Evolutionary conservation across 768 basidiomycete genomes (phyloP), one percentile per base, ranked within the genome.

Genomic region (Xerocomus spinulosus): DNA sequence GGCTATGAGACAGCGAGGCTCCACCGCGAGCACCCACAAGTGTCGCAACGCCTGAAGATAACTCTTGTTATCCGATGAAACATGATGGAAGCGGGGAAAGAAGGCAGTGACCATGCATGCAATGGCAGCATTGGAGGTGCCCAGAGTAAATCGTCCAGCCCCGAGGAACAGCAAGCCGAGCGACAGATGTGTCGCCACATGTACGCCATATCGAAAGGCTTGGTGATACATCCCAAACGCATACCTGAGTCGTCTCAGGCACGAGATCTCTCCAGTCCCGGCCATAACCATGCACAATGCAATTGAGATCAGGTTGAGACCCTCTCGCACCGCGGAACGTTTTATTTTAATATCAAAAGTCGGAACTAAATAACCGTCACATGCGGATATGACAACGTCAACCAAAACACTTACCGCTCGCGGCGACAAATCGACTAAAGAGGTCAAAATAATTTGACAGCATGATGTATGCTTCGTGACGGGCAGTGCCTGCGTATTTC

Each of bases 211-310:
- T 54, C 85, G 81, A 73, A 84, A 81, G 14, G 75, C 74, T 37
- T 80, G 80, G 53, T 80, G 78, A 59, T 85, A 83, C 77, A 92
- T 85, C 21, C 93, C 95, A 60, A 92, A 97, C 8, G 88, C 83
- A 64, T 90, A 87, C 17, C 96, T 80, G 12, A 98, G 75, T 18
- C 93, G 79, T 17, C 91, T 81, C 15, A 98, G 73, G 55, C 89
- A 91, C 46, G 85, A 87, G 42, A 97, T 80, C 65, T 98, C 93
- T 4, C 96, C 96, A 0, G 93, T 95, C 9, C 96, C 96, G 2
- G 95, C 92, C 91, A 98, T 95, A 35, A 98, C 87, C 78, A 95
- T 87, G 60, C 88, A 83, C 26, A 96, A 70, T 1, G 93, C 76
- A 29, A 96, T 76, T 0, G 90, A 87, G 46, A 98, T 86, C 33